A percentile compares a stretch with the other conserved stretches of the same genome.
phyloP scores from a whole-genome alignment of 805 yeast genomes.

The Kluyveromyces aestuarii region DNA sequence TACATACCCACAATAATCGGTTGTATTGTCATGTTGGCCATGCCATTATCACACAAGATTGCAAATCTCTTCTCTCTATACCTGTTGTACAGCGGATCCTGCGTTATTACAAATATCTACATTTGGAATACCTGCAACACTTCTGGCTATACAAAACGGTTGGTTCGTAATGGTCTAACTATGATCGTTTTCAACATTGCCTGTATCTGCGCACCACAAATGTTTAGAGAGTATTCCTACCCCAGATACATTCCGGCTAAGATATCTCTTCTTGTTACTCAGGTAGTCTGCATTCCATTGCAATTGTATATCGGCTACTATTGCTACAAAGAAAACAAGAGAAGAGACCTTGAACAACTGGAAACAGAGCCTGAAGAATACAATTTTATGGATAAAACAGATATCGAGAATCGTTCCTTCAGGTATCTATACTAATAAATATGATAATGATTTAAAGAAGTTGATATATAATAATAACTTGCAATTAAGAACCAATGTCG shows the following conservation, averaged over 20 bases:
- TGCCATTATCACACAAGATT: slow-evolving; percentile 28
- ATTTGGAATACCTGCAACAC: slow-evolving; percentile 57
- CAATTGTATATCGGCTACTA: slow-evolving; percentile 35
- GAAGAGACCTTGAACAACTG: slow-evolving; percentile 34
- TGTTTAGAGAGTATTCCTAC: slow-evolving; percentile 41
- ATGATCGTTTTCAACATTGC: slow-evolving; percentile 53
- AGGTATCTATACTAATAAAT: slow-evolving; percentile 38
- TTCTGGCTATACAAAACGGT: slow-evolving; percentile 52
- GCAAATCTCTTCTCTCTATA: slow-evolving; percentile 44
- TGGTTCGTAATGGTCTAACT: slow-evolving; percentile 43
- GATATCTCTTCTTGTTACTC: slow-evolving; percentile 43
- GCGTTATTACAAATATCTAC: slow-evolving; percentile 48
- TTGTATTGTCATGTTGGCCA: slow-evolving; percentile 35
- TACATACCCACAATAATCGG: slow-evolving; percentile 43
- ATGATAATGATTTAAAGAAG: neutral
- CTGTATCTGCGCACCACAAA: slow-evolving; percentile 55
- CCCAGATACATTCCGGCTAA: slow-evolving; percentile 53
- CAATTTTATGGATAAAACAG: slow-evolving; percentile 50
- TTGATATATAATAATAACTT: too few relatives aligned
- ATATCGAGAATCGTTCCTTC: slow-evolving; percentile 46
- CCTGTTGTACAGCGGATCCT: slow-evolving; percentile 44
- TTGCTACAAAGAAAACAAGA: slow-evolving; percentile 40
- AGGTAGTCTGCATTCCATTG: slow-evolving; percentile 37
- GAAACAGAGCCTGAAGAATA: slow-evolving; percentile 25
- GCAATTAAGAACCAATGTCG: too few relatives aligned